Conservation (phyloP, 495 filamentous ascomycete species). For the Aspergillus heteromorphus region DNA sequence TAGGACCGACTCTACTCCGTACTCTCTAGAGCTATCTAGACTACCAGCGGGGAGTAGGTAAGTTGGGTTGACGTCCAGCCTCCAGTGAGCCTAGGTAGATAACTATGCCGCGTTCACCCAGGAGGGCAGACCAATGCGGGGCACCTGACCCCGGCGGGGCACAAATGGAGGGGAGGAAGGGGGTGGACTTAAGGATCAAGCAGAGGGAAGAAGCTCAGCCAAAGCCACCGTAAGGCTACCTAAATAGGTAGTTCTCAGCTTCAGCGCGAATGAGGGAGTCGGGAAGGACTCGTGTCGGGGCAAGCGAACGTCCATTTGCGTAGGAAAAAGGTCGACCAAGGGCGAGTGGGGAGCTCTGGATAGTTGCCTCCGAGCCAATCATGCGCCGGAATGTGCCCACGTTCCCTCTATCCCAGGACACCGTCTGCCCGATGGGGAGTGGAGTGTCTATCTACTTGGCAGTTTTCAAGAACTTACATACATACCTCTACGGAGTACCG, state of each 20-base stretch:
- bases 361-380: constrained; percentile 15
- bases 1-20: background rate
- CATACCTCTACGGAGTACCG: no score
- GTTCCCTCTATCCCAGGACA: constrained; percentile 4
- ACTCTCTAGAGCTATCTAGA: background rate
- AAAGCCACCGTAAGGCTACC: background rate
- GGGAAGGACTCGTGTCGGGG: constrained; percentile 2
- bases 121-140: constrained; percentile 9
- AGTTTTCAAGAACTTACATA: no score
- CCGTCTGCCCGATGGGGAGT: no score
- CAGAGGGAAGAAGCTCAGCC: background rate
- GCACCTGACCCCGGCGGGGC: constrained; percentile 1
- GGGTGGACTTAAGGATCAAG: background rate
- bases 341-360: constrained; percentile 14
- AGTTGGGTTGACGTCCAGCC: background rate
- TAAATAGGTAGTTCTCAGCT: background rate
- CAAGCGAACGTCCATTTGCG: constrained; percentile 4
- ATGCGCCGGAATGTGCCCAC: constrained; percentile 4
- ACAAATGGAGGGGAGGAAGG: background rate
- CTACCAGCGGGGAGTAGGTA: no score
- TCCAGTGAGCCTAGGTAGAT: background rate
- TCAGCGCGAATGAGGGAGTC: constrained; percentile 5
- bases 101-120: background rate
- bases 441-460: no score
- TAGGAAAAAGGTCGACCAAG: constrained; percentile 4